phyloP scores from a whole-genome alignment of 164 flowering plant species.

The Protea cynaroides region DNA sequence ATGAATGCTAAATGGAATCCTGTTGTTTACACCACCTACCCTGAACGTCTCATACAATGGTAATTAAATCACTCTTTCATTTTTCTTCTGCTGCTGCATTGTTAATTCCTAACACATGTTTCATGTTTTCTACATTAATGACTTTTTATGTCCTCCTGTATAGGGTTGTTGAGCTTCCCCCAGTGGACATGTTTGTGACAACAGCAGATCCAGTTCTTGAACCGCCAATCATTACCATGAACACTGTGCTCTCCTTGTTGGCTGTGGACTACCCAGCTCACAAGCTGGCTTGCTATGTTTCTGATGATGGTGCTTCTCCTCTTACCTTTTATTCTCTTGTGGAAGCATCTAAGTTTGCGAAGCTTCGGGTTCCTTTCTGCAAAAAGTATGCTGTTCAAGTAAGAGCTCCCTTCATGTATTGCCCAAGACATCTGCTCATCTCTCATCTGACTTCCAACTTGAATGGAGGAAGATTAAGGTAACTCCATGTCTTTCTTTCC shows the following conservation, averaged over 20 bases:
- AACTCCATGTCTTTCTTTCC: neutral
- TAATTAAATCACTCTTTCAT: conserved; percentile 1
- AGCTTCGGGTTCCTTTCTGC: conserved; percentile 66
- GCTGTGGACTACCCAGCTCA: conserved; percentile 62
- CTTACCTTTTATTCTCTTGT: conserved; percentile 45
- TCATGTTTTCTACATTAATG: neutral
- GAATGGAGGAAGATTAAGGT: conserved; percentile 50
- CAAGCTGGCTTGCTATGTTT: conserved; percentile 63
- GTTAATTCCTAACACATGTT: neutral
- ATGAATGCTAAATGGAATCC: conserved; percentile 39
- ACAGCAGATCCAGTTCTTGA: conserved; percentile 61
- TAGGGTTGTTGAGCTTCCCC: conserved; percentile 40
- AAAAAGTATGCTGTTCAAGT: conserved; percentile 39
- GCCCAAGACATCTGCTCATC: conserved; percentile 1
- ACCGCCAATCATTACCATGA: conserved; percentile 52
- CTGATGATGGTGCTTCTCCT: conserved; percentile 61
- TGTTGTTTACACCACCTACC: conserved; percentile 30
- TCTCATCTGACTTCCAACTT: conserved; percentile 26
- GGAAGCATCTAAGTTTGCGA: conserved; percentile 45
- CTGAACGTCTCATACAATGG: conserved; percentile 35
- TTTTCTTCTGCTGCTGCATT: neutral
- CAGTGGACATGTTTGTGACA: conserved; percentile 66
- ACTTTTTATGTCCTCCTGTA: too few relatives aligned
- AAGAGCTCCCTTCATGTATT: conserved; percentile 60
- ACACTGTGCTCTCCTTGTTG: conserved; percentile 59